Percentiles rank a stretch among this genome's conserved stretches.
phyloP scores from a whole-genome alignment of 306 rosid genomes.

The Senna tora region DNA sequence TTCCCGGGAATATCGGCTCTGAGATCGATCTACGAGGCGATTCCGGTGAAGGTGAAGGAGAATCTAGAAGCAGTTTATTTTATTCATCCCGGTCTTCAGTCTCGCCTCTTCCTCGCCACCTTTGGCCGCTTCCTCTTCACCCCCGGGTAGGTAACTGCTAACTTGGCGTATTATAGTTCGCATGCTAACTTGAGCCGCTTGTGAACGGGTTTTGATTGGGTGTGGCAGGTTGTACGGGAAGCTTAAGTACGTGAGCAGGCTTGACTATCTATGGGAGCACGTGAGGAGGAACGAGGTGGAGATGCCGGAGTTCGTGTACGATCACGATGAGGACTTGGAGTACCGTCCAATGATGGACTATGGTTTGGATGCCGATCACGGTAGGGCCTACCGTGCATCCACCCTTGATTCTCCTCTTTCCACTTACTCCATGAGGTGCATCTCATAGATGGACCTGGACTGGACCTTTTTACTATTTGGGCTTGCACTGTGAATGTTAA shows the following conservation, averaged over 20 bases:
- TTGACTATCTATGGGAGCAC: slow-evolving; percentile 81
- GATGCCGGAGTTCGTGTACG: slow-evolving; percentile 78
- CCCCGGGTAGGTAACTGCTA: slow-evolving; percentile 73
- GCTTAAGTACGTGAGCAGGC: slow-evolving; percentile 76
- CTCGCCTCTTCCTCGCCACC: slow-evolving; percentile 90
- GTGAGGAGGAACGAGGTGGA: slow-evolving; percentile 76
- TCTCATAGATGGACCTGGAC: no score
- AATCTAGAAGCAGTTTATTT: slow-evolving; percentile 84
- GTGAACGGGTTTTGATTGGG: not conserved
- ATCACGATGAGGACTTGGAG: slow-evolving; percentile 94
- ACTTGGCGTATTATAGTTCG: slow-evolving; percentile 13
- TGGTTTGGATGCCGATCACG: slow-evolving; percentile 89
- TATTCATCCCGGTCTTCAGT: slow-evolving; percentile 79
- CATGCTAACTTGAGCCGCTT: slow-evolving; percentile 34
- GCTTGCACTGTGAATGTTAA: slow-evolving; percentile 29
- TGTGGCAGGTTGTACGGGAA: slow-evolving; percentile 78
- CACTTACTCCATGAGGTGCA: slow-evolving; percentile 91
- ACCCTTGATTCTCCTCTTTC: slow-evolving; percentile 62
- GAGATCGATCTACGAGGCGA: slow-evolving; percentile 79
- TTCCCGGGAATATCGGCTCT: slow-evolving; percentile 83
- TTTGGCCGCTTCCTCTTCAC: slow-evolving; percentile 84
- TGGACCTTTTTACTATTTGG: not conserved
- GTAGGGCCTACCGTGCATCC: slow-evolving; percentile 71
- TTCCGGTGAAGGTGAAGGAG: slow-evolving; percentile 67
- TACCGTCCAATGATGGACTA: slow-evolving; percentile 94